Base-by-base conservation (phyloP, 257 asterid genomes). In the Nicotiana tabacum region DNA sequence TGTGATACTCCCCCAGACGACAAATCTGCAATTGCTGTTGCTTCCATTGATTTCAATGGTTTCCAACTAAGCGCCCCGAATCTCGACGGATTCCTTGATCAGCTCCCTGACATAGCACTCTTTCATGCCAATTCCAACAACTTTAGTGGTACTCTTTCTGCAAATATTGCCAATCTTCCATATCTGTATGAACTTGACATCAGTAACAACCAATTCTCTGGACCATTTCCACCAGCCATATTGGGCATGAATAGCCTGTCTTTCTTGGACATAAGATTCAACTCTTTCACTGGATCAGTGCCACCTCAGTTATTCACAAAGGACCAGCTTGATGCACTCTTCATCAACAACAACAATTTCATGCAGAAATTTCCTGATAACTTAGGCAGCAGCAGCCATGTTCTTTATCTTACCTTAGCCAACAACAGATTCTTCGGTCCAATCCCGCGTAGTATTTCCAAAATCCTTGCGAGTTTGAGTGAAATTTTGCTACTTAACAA, bases 71-170 rank as follows among this genome's bases (percentile, higher is more conserved):
- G 90, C 10, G 91, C 97, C 2, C 91, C 94, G 3, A 83, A 90
- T 10, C 88, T 93, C 35, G 90, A 78, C 18, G 95, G 90, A 5
- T 93, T 93, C 86, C 92, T 93, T 8, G 97, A 93, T 27, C 87
- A 72, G 66, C 93, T 93, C 39, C 95, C 93, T 0, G 98, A 93
- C 83, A 37, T 93, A 78, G 98, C 94, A 53, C 84, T 92, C 17
- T 93, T 93, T 86, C 98, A 93, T 78, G 97, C 97, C 18, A 92
- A 91, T 79, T 92, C 97, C 78, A 93, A 92, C 88, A 61, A 64
- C 53, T 93, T 92, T 68, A 84, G 85, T 16, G 98, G 98, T 24
- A 46, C 57, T 4, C 80, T 92, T 55, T 82, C 95, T 1, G 78
- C 89, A 5, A 82, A 58, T 78, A 85, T 87, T 61, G 83, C 92